Base-by-base conservation (phyloP, 1,284 basidiomycete genomes). In the Fomitopsis pinicola region DNA sequence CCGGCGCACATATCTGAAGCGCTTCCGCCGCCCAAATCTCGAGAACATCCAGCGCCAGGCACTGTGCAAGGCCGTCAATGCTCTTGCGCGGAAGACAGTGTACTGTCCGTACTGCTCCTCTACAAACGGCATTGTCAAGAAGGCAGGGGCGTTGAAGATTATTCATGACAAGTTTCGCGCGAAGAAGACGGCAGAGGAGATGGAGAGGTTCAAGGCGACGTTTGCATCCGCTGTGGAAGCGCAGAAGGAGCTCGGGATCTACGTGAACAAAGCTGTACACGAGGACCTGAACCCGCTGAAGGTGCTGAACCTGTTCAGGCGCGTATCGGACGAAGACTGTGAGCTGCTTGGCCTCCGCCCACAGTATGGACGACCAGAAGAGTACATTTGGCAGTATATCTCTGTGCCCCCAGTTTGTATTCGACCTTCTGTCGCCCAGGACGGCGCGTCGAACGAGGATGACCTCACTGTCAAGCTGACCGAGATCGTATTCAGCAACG, bases 311-410 rank as follows among this genome's bases (percentile, higher is more conserved):
- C 79, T 99, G 57, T 99, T 99, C 77, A 89, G 89, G 72, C 82
- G 94, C 59, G 94, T 99, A 69, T 94, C 95, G 1, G 90, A 95
- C 61, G 96, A 97, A 88, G 97, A 99, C 70, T 97, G 95, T 73
- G 97, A 99, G 75, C 79, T 99, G 54, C 82, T 99, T 9, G 96
- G 97, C 0, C 78, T 99, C 59, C 88, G 93, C 64, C 97, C 97
- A 2, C 85, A 87, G 35, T 90, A 89, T 70, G 96, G 96, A 59
- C 80, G 97, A 59, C 97, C 97, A 2, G 97, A 99, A 77, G 92
- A 98, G 73, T 98, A 97, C 72, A 88, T 99, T 61, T 99, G 97
- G 97, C 97, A 98, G 75, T 99, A 99, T 75, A 89, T 99, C 17
- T 97, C 96, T 38, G 97, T 99, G 15, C 97, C 97, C 19, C 97